Percentiles rank a stretch among this genome's conserved stretches.
These are phyloP conservation scores for Mucor ambiguus DNA, from an alignment of 371 early-diverging fungal genomes.

Conservation along the genomic window DNA sequence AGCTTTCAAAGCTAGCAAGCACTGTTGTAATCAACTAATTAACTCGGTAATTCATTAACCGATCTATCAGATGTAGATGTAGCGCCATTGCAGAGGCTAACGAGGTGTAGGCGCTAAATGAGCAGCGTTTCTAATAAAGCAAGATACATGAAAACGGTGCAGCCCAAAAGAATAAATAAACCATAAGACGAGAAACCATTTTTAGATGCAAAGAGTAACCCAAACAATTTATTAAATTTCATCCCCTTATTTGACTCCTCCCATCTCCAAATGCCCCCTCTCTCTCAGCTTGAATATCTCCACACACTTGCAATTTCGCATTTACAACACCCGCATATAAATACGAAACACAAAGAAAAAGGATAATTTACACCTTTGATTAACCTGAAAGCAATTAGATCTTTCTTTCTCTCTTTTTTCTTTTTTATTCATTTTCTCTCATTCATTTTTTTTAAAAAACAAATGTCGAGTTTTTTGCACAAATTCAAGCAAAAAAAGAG, in stretches of 20 bases:
- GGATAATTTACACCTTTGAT: not conserved
- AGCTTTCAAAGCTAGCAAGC: not conserved
- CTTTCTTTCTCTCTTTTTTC: not conserved
- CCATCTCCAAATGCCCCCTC: not conserved
- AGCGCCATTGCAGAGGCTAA: not conserved
- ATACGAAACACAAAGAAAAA: slow-evolving; percentile 8
- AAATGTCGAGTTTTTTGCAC: slow-evolving; percentile 2
- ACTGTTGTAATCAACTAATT: not conserved
- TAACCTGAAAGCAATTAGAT: not conserved
- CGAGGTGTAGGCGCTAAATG: not conserved
- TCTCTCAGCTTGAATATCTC: not conserved
- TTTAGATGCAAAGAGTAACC: not conserved
- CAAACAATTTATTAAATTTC: not conserved
- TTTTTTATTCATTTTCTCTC: not conserved
- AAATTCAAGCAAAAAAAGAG: slow-evolving; percentile 3
- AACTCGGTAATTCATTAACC: not conserved
- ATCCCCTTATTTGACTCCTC: slow-evolving; percentile 5
- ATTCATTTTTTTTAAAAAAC: not conserved
- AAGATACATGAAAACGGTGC: not conserved
- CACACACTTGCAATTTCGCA: slow-evolving; percentile 3
- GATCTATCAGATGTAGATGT: not conserved
- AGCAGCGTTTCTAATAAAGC: not conserved
- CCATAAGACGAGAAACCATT: not conserved
- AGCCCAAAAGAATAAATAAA: slow-evolving; percentile 3
- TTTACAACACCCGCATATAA: slow-evolving; percentile 6